phyloP scores from a whole-genome alignment of 2,329 filamentous ascomycete species.

The Bisporella sp. region DNA sequence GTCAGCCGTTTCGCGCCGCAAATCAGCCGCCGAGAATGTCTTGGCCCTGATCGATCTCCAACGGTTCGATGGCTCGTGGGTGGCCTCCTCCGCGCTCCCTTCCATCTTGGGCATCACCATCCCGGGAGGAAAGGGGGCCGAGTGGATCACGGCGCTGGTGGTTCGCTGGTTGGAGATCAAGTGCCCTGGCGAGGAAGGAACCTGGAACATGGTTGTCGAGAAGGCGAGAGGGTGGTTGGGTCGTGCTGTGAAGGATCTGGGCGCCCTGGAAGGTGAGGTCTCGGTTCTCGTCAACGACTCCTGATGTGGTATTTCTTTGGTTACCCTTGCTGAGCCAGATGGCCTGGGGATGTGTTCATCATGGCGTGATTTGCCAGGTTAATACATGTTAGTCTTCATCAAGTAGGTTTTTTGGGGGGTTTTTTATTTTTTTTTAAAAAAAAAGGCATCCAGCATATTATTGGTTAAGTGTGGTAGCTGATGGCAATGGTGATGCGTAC shows the following conservation, averaged over 20 bases:
- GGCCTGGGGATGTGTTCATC: too few relatives aligned
- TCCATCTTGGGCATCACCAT: background rate
- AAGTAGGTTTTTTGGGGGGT: too few relatives aligned
- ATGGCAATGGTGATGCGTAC: too few relatives aligned
- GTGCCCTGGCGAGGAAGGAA: slow-evolving; percentile 39
- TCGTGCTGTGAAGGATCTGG: background rate
- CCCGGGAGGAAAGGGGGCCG: slow-evolving; percentile 1
- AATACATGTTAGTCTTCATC: too few relatives aligned
- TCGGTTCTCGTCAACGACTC: too few relatives aligned
- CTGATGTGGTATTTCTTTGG: too few relatives aligned
- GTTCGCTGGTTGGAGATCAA: slow-evolving; percentile 42
- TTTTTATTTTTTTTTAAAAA: too few relatives aligned
- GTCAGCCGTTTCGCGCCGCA: background rate
- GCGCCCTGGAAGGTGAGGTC: background rate
- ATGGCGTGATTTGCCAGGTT: too few relatives aligned
- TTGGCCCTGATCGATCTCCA: slow-evolving; percentile 46
- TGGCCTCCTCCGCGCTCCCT: background rate
- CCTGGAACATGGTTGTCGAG: slow-evolving; percentile 57
- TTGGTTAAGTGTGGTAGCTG: too few relatives aligned
- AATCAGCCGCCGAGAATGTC: slow-evolving; percentile 24
- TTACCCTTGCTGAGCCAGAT: too few relatives aligned
- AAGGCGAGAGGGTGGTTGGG: slow-evolving; percentile 50
- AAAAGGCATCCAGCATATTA: too few relatives aligned
- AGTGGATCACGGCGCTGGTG: slow-evolving; percentile 32
- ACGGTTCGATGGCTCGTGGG: slow-evolving; percentile 48